Evolutionary conservation across 306 rosid species (phyloP), one percentile per base, ranked within the genome.

Genomic region (Pyrus communis): DNA sequence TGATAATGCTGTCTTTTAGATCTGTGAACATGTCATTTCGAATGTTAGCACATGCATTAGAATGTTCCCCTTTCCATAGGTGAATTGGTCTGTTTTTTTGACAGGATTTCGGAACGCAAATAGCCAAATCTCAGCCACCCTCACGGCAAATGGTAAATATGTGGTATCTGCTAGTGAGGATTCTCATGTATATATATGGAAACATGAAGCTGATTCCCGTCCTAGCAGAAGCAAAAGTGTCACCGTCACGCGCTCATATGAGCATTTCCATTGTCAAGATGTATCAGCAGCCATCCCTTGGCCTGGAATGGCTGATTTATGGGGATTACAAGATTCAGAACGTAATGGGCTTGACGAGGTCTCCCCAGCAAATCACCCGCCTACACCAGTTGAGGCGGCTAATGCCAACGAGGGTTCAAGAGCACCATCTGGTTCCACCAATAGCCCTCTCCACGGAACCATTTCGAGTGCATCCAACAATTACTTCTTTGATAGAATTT

Each of bases 131-230:
- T 91, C 96, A 17, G 99, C 98, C 71, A 86, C 91, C 80, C 89
- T 92, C 77, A 81, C 97, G 5, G 86, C 91, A 52, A 88, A 91
- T 60, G 99, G 98, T 62, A 92, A 85, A 84, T 88, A 89, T 35
- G 85, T 96, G 82, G 88, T 96, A 27, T 89, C 97, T 40, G 98
- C 99, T 64, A 96, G 99, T 22, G 99, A 92, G 91, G 98, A 92
- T 82, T 92, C 97, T 71, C 88, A 89, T 77, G 98, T 96, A 59
- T 96, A 88, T 82, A 69, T 96, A 79, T 96, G 99, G 99, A 96
- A 91, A 85, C 94, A 96, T 15, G 97, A 95, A 87, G 93, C 93
- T 2, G 89, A 89, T 80, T 88, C 97, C 84, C 87, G 98, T 46
- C 99, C 97, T 17, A 88, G 85, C 86, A 82, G 97, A 82, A 89